Conservation (phyloP, 768 basidiomycete genomes). For the Candolleomyces eurysporus region DNA sequence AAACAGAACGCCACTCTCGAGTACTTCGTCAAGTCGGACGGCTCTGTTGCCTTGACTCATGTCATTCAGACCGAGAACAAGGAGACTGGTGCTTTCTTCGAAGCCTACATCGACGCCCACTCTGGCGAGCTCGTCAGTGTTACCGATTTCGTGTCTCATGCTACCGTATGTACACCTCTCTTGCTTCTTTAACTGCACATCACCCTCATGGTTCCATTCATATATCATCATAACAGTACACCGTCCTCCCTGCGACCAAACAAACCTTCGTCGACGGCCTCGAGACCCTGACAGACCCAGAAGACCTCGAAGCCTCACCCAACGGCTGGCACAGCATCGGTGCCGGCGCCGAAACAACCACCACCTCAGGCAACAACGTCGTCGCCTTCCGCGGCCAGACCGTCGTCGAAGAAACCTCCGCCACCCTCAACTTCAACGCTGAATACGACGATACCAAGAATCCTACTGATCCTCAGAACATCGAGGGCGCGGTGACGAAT, state of each 20-base stretch:
- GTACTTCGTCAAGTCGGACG: conserved; percentile 39
- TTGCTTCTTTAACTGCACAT: background rate
- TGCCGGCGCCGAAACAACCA: background rate
- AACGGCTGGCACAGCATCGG: conserved; percentile 47
- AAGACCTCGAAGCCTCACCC: conserved; percentile 53
- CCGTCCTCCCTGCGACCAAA: conserved; percentile 49
- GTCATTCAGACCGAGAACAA: conserved; percentile 35
- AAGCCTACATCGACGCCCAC: conserved; percentile 58
- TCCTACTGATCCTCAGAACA: conserved; percentile 40
- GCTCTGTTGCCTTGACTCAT: conserved; percentile 38
- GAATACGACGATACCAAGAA: conserved; percentile 26
- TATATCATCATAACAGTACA: conserved; percentile 13
- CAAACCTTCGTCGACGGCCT: conserved; percentile 51
- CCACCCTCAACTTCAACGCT: conserved; percentile 38
- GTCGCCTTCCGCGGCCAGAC: conserved; percentile 27
- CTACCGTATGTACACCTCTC: conserved; percentile 28
- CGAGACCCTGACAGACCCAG: conserved; percentile 47
- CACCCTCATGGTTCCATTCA: conserved; percentile 3
- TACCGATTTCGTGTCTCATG: conserved; percentile 50
- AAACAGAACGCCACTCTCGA: conserved; percentile 34
- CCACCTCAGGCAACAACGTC: conserved; percentile 24
- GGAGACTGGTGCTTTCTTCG: conserved; percentile 46
- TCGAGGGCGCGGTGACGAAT: conserved; percentile 51
- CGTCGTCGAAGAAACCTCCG: conserved; percentile 31
- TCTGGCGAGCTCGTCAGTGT: conserved; percentile 48